Evolutionary conservation across 2,329 filamentous ascomycete genomes (phyloP), one percentile per base, ranked within the genome.

Genomic region (Zymoseptoria brevis): DNA sequence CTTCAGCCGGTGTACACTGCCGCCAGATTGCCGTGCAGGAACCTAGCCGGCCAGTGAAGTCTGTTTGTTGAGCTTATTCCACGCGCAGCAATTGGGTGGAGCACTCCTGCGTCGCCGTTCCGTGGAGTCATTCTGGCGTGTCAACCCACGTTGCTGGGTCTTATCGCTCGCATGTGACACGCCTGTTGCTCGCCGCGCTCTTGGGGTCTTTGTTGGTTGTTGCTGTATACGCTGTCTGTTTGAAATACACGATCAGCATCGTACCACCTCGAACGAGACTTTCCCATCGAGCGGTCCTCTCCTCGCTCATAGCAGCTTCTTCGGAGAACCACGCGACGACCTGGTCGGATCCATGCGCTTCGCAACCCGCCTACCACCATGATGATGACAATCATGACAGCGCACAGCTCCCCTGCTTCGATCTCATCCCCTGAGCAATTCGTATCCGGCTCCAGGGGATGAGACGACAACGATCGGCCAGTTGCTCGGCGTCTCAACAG

Each of bases 1-100:
- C 61, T 60, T 58, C 60, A 61, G 53, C 54, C 51, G 48, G n/a
- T 41, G 22, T 53, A 19, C 59, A 64, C 57, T 64, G 59, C 62
- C 62, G 63, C 56, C 58, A 65, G 63, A 65, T 65, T 63, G 63
- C 63, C 61, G 62, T 60, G 59, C 61, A 60, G 55, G 53, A 61
- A 30, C 52, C 54, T 55, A 41, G 24, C 51, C 29, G 56, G 16
- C 35, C 35, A 45, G 35, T 45, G 35, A 45, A 45, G 35, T 45
- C 35, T 45, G 35, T 45, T 45, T 45, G 35, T 45, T 48, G 55
- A 60, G 60, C 62, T 63, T 60, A 62, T 62, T 56, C 16, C 55
- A 11, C 48, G 49, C 19, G 19, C 45, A 54, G 54, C 57, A 53
- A 63, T 62, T 63, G 63, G 61, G 51, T 48, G 55, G 54, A 53